phyloP scores from a whole-genome alignment of 208 protist genomes.

The Trypanosoma platydactyli region DNA sequence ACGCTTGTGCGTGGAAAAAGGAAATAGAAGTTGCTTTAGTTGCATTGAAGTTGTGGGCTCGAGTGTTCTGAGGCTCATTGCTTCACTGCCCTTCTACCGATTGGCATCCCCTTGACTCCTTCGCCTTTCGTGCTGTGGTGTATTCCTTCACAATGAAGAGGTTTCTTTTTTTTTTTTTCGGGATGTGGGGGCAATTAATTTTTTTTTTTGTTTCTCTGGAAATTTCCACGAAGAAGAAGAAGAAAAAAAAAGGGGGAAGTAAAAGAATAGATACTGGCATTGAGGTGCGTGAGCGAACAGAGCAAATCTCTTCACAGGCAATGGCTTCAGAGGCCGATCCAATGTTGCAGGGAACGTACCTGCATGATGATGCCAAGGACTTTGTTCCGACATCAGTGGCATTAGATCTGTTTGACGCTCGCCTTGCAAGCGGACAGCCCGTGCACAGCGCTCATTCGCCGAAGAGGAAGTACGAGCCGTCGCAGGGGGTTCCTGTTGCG shows the following conservation, averaged over 20 bases:
- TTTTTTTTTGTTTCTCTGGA: background rate
- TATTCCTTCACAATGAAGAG: too few relatives aligned
- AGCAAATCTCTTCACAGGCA: conserved; percentile 10
- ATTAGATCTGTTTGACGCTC: conserved; percentile 58
- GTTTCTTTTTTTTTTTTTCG: too few relatives aligned
- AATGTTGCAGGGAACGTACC: conserved; percentile 61
- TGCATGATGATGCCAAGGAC: conserved; percentile 54
- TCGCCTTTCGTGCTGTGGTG: too few relatives aligned
- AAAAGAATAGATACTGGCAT: background rate
- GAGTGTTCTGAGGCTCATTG: too few relatives aligned
- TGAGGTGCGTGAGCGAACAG: too few relatives aligned
- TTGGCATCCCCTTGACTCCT: too few relatives aligned
- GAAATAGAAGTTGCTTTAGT: background rate
- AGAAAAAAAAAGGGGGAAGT: background rate
- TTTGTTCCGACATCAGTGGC: conserved; percentile 35
- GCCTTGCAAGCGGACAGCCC: conserved; percentile 28
- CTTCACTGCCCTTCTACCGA: too few relatives aligned
- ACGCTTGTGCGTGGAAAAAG: background rate
- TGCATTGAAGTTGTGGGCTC: too few relatives aligned
- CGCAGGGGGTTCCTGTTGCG: background rate
- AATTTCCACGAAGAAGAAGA: background rate
- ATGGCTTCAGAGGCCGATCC: conserved; percentile 31
- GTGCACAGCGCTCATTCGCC: conserved; percentile 16
- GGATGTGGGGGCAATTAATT: too few relatives aligned
- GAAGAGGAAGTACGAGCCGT: background rate